These are phyloP conservation scores for Aspergillus fumigatus DNA, from an alignment of 2,329 filamentous ascomycete genomes.

Conservation along the genomic window DNA sequence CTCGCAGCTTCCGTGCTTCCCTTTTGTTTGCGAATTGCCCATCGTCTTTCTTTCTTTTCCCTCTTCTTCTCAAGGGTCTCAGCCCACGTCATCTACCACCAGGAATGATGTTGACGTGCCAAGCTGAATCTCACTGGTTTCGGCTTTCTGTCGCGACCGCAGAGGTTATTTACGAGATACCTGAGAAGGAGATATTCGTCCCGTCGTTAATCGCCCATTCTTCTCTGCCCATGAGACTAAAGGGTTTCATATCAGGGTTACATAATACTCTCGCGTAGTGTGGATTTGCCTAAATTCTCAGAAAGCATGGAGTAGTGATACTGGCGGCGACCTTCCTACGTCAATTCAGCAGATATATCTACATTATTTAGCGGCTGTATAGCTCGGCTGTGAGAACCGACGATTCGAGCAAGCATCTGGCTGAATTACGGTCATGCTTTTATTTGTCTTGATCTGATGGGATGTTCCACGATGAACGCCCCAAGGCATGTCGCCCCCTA, in stretches of 20 bases:
- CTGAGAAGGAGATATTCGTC: slow-evolving; percentile 37
- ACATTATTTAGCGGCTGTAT: neutral
- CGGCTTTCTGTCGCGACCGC: slow-evolving; percentile 44
- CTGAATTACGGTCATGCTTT: neutral
- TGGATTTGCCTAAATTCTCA: neutral
- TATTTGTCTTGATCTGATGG: neutral
- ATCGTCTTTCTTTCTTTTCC: slow-evolving; percentile 9
- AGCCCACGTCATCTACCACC: slow-evolving; percentile 36
- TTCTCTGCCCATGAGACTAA: slow-evolving; percentile 42
- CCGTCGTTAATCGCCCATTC: slow-evolving; percentile 50
- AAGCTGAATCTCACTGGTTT: slow-evolving; percentile 37
- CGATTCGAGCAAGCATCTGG: neutral
- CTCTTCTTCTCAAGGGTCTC: slow-evolving; percentile 33
- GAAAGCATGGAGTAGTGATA: neutral
- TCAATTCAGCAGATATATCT: neutral
- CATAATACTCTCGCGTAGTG: slow-evolving; percentile 19
- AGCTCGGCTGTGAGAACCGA: neutral
- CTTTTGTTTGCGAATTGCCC: slow-evolving; percentile 17
- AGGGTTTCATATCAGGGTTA: slow-evolving; percentile 50
- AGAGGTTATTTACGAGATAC: slow-evolving; percentile 32
- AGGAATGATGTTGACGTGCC: slow-evolving; percentile 38
- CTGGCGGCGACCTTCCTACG: neutral
- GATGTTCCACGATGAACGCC: neutral
- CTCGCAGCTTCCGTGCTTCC: slow-evolving; percentile 4
- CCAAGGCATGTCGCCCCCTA: too few relatives aligned